Evolutionary conservation across 2,329 filamentous ascomycete species (phyloP), one percentile per base, ranked within the genome.

Genomic region (Chrysoporthe cubensis): DNA sequence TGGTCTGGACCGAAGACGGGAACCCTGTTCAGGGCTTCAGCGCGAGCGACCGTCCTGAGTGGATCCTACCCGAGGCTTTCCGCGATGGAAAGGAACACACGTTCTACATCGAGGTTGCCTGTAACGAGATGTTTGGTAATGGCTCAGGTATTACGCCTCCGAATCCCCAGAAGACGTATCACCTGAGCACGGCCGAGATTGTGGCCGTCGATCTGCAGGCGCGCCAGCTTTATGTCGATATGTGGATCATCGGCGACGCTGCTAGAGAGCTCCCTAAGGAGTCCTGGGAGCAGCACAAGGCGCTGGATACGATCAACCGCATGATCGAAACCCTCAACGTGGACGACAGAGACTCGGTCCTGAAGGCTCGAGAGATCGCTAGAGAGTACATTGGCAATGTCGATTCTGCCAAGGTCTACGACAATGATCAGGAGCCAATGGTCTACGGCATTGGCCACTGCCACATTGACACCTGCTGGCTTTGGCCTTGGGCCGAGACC

Each of bases 111-210:
- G 96, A 99, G 81, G 97, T 98, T 92, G 96, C 96, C 26, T 98
- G 96, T 81, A 99, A 99, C 78, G 90, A 91, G 78, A 98, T 98
- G 94, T 98, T 98, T 80, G 96, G 96, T 73, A 97, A 97, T 77
- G 91, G 94, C 0, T 86, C 91, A 0, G 91, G 91, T 26, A 98
- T 97, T 73, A 92, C 97, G 77, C 94, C 96, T 16, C 96, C 96
- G 0, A 85, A 91, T 69, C 91, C 92, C n/a, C 88, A 97, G 82
- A 91, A 86, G 74, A 92, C 91, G 76, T 99, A 91, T 78, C 85
- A 85, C 67, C 85, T 99, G 65, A 81, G 83, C 70, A 90, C 89
- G 71, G 95, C 94, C 16, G 90, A 94, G 69, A 96, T 99, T 70
- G 91, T 94, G 1, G 94, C 93, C 62, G 90, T 98, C 71, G 97